Conservation (phyloP, 305 asterid species). For the Fraxinus xanthoxyloides region DNA sequence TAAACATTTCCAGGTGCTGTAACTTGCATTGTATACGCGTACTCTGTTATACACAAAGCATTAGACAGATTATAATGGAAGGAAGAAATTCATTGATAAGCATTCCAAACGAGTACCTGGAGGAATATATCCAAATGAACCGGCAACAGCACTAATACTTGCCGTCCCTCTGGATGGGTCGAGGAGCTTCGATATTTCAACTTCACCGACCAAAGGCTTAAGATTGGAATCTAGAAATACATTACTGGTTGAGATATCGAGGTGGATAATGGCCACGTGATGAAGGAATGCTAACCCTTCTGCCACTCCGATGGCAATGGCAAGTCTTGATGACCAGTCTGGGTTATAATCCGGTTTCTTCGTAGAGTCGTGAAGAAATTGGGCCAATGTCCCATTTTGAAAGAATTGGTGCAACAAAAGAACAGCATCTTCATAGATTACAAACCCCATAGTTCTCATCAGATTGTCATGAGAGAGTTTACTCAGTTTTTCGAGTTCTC, state of each 20-base stretch:
- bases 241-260: conserved; percentile 87
- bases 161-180: conserved; percentile 96
- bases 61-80: not conserved
- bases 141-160: conserved; percentile 97
- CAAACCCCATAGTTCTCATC: conserved; percentile 79
- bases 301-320: conserved; percentile 88
- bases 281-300: conserved; percentile 91
- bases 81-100: not conserved
- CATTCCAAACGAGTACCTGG: conserved; percentile 57
- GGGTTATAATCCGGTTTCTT: conserved; percentile 52
- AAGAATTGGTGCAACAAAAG: conserved; percentile 65
- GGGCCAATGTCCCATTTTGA: conserved; percentile 67
- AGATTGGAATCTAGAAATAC: conserved; percentile 74
- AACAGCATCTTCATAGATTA: conserved; percentile 70
- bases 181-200: conserved; percentile 87
- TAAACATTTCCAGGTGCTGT: conserved; percentile 97
- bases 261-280: conserved; percentile 83
- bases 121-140: conserved; percentile 97
- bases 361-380: conserved; percentile 57
- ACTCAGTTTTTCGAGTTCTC: conserved; percentile 87
- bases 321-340: conserved; percentile 82
- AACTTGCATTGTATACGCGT: conserved; percentile 98
- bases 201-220: conserved; percentile 79
- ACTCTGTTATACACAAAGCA: conserved; percentile 44
- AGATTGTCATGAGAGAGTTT: conserved; percentile 78